phyloP scores from a whole-genome alignment of 345 rosid genomes.

The Bruguiera gymnorhiza region DNA sequence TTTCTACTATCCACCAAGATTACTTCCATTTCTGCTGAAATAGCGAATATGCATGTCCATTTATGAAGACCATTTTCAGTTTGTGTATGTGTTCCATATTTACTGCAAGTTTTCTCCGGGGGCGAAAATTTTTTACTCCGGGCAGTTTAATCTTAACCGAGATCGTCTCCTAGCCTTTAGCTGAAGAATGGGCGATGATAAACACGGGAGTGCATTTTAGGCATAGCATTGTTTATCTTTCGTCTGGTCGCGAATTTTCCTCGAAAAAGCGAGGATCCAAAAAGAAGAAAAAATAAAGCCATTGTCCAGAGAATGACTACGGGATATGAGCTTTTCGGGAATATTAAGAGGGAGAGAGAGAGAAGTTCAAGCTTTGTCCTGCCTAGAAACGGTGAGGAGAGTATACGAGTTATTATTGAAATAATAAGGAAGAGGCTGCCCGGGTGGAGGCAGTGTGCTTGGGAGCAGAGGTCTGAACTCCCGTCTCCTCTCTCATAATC shows the following conservation, averaged over 20 bases:
- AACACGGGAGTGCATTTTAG: slow-evolving; percentile 20
- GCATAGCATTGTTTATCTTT: slow-evolving; percentile 23
- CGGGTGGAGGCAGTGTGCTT: too few species aligned
- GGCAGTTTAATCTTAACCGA: too few species aligned
- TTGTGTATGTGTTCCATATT: too few species aligned
- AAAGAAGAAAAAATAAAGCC: slow-evolving; percentile 1
- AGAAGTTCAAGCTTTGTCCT: slow-evolving; percentile 7
- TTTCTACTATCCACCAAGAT: too few species aligned
- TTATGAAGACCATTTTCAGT: too few species aligned
- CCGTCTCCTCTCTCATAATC: too few species aligned
- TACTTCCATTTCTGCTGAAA: too few species aligned
- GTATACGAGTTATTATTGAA: slow-evolving; percentile 5
- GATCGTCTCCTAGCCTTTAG: too few species aligned
- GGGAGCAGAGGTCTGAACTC: too few species aligned
- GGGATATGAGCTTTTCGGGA: slow-evolving; percentile 1
- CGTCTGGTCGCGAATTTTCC: slow-evolving; percentile 18
- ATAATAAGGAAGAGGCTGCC: not conserved
- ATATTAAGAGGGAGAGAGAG: not conserved
- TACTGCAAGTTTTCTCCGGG: too few species aligned
- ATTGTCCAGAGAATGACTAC: slow-evolving; percentile 4
- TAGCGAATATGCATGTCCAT: too few species aligned
- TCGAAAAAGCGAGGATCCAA: not conserved
- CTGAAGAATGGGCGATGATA: not conserved
- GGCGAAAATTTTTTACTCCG: too few species aligned
- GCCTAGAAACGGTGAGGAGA: slow-evolving; percentile 6